Conservation (phyloP, 2,329 filamentous ascomycete species). For the Sporothrix protearum region DNA sequence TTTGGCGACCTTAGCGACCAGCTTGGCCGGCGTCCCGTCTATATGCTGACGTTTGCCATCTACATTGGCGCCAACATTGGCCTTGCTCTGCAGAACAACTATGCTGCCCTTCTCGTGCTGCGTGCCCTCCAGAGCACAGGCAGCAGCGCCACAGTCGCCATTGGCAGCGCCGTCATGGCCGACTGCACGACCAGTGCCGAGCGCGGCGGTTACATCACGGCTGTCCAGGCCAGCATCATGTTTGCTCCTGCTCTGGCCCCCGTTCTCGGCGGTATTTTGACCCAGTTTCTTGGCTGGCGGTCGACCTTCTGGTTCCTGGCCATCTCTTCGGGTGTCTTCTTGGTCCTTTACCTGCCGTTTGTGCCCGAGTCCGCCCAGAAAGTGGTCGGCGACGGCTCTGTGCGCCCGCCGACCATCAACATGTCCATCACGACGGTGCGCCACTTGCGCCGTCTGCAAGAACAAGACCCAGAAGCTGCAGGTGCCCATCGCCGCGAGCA, state of each 20-base stretch:
- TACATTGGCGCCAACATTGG: constrained; percentile 47
- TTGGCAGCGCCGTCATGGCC: constrained; percentile 51
- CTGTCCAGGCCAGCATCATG: constrained; percentile 43
- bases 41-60: constrained; percentile 45
- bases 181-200: constrained; percentile 49
- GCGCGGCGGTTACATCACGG: constrained; percentile 52
- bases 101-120: constrained; percentile 46
- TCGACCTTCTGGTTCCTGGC: constrained; percentile 56
- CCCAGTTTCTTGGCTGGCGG: constrained; percentile 51
- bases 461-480: constrained; percentile 23
- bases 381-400: constrained; percentile 47
- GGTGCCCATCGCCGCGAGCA: constrained; percentile 23
- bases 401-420: constrained; percentile 36
- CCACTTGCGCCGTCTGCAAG: constrained; percentile 15
- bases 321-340: constrained; percentile 40
- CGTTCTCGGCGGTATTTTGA: constrained; percentile 51
- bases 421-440: constrained; percentile 27
- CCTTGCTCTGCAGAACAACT: constrained; percentile 43
- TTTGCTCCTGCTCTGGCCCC: constrained; percentile 45
- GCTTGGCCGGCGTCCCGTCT: constrained; percentile 47
- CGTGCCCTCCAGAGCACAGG: constrained; percentile 51
- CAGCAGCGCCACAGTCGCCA: constrained; percentile 52
- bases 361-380: constrained; percentile 37
- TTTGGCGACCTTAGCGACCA: constrained; percentile 50
- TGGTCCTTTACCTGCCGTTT: constrained; percentile 34